A percentile compares a stretch with the other conserved stretches of the same genome.
Evolutionary conservation across 2,329 filamentous ascomycete genomes (phyloP).

Genomic region (Fusarium keratoplasticum): DNA sequence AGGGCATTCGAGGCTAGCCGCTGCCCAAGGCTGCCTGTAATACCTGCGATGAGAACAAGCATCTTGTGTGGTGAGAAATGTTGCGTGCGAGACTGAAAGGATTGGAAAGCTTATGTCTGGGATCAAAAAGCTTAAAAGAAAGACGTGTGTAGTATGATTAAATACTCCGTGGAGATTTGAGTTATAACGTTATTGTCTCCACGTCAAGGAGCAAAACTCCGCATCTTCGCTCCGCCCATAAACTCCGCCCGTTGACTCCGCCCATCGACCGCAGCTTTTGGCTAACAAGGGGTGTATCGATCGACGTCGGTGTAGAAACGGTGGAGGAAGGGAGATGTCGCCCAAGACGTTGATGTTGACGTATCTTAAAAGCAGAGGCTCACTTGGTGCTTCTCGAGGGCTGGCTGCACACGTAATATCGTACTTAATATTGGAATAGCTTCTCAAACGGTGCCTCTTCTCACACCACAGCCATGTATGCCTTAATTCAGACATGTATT

Average conservation of each 20-base stretch:
- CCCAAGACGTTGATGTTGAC: background rate
- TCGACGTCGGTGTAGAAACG: background rate
- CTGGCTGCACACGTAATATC: background rate
- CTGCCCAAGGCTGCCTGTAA: background rate
- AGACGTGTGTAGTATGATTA: background rate
- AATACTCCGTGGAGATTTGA: background rate
- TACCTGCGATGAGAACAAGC: background rate
- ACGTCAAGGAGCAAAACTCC: background rate
- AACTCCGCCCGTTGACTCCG: background rate
- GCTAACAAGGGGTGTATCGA: background rate
- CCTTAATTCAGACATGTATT: too few relatives aligned
- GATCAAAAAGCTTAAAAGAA: background rate
- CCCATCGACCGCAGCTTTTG: background rate
- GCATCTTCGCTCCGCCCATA: background rate
- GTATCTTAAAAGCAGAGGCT: too few relatives aligned
- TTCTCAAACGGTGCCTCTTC: background rate
- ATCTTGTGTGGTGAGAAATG: background rate
- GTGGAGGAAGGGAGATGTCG: background rate
- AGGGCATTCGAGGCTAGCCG: background rate
- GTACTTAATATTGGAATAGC: background rate
- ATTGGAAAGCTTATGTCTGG: background rate
- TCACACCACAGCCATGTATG: too few relatives aligned
- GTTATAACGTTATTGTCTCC: background rate
- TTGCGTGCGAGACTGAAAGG: background rate
- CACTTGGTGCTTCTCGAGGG: background rate